Conservation (phyloP, 139 green algal species). For the Coelastrella sp. region DNA sequence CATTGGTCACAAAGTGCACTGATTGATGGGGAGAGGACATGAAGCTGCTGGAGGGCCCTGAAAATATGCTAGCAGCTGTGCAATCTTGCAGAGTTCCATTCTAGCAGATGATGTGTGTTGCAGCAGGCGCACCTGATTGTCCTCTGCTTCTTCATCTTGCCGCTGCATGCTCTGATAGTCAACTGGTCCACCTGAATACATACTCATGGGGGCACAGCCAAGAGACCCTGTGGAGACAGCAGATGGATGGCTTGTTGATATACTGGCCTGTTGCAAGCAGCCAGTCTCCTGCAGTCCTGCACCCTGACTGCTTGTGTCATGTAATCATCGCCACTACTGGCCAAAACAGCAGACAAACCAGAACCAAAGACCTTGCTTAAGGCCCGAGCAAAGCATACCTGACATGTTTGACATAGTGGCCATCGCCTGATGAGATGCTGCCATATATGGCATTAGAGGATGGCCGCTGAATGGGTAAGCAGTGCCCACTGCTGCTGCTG, state of each 20-base stretch:
- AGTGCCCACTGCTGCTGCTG: conserved; percentile 8
- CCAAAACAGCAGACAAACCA: too few species aligned
- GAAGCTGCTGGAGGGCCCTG: too few species aligned
- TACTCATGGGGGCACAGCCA: conserved; percentile 13
- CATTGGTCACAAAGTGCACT: too few species aligned
- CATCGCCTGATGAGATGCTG: conserved; percentile 1
- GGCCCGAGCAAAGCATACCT: too few species aligned
- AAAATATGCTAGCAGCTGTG: too few species aligned
- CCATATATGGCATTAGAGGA: conserved; percentile 21
- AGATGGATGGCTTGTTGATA: background rate
- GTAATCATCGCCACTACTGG: too few species aligned
- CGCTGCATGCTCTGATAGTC: conserved; percentile 20
- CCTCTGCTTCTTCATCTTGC: conserved; percentile 6
- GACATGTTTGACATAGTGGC: conserved; percentile 17
- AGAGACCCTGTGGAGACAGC: background rate
- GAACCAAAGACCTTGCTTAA: too few species aligned
- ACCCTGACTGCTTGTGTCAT: too few species aligned
- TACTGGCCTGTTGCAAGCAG: background rate
- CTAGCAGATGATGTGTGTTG: too few species aligned
- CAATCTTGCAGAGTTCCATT: too few species aligned
- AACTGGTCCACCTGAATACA: background rate
- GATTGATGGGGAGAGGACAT: too few species aligned
- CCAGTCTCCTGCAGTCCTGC: background rate
- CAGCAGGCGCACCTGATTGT: background rate
- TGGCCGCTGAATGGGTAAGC: conserved; percentile 1